phyloP scores from a whole-genome alignment of 2,329 filamentous ascomycete genomes.

The Lithohypha guttulata region DNA sequence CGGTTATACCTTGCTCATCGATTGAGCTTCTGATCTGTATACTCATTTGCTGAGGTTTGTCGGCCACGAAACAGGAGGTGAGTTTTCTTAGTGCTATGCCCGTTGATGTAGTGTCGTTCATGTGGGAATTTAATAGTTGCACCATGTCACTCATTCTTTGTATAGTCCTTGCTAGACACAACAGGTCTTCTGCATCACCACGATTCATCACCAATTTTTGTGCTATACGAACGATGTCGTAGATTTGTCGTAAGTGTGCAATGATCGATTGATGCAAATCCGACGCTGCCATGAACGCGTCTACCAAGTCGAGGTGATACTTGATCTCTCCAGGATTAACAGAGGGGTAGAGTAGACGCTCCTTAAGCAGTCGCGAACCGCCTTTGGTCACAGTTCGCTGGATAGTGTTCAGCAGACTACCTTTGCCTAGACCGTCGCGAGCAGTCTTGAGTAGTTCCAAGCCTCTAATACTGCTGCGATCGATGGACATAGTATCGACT shows the following conservation, averaged over 20 bases:
- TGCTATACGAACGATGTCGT: slow-evolving; percentile 79
- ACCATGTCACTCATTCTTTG: slow-evolving; percentile 1
- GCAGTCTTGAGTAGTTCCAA: slow-evolving; percentile 83
- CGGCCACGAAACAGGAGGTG: slow-evolving; percentile 51
- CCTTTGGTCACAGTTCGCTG: slow-evolving; percentile 84
- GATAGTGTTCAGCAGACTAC: slow-evolving; percentile 82
- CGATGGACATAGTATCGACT: slow-evolving; percentile 75
- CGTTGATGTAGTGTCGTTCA: slow-evolving; percentile 23
- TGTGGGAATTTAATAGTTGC: slow-evolving; percentile 22
- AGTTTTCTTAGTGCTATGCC: slow-evolving; percentile 29
- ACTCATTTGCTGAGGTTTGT: slow-evolving; percentile 58
- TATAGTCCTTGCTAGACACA: slow-evolving; percentile 56
- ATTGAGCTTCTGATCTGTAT: slow-evolving; percentile 64
- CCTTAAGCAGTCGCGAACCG: slow-evolving; percentile 70
- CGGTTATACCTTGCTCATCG: slow-evolving; percentile 80
- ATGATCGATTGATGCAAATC: slow-evolving; percentile 60
- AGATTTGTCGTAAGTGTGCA: slow-evolving; percentile 58
- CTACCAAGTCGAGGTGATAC: slow-evolving; percentile 68
- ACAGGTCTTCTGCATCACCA: slow-evolving; percentile 83
- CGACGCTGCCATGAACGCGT: slow-evolving; percentile 56
- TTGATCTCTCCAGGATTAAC: slow-evolving; percentile 74
- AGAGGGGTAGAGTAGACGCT: slow-evolving; percentile 79
- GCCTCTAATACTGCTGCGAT: slow-evolving; percentile 80
- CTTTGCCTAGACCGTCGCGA: slow-evolving; percentile 64
- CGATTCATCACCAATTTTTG: slow-evolving; percentile 90